Evolutionary conservation across 2,329 filamentous ascomycete genomes (phyloP), one percentile per base, ranked within the genome.

Genomic region (Tothia fuscella): DNA sequence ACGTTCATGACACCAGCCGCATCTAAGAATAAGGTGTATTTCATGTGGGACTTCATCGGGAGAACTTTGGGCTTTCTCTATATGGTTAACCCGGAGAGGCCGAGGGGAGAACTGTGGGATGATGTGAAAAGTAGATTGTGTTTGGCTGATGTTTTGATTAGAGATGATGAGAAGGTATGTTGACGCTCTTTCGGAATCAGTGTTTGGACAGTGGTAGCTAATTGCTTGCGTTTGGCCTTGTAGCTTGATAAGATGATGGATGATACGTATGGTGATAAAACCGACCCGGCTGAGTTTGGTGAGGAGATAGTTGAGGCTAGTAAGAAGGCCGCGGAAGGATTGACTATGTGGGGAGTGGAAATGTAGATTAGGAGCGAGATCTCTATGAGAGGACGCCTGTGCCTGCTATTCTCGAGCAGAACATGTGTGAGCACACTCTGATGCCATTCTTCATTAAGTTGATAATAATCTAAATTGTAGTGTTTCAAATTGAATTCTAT

Each of bases 1-100:
- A 59, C 52, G 1, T 60, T 51, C 47, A 56, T 53, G 50, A 57
- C 55, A 5, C 59, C 56, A 6, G 56, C 58, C 2, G 47, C 46
- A 7, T 45, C 39, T 14, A 61, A 60, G 51, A 61, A 57, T 38
- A 56, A 51, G n/a, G 51, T 59, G 20, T 62, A 60, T 24, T 53
- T 54, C 47, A 56, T 55, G 56, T 59, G 57, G 56, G 55, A 60
- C 45, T 59, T 58, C 45, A 50, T 56, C 2, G 50, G 51, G 0
- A 37, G 53, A 10, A 53, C 54, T 5, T 34, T 54, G 21, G 45
- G 24, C 34, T 10, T 40, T 19, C 37, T 40, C 10, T 34, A 10
- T 34, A 19, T 12, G 20, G 13, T 34, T 12, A 12, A 12, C 7
- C 16, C 31, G 31, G 31, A 7, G 31, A 34, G 20, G 31, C 31